These are phyloP conservation scores for Didymella segeticola DNA, from an alignment of 2,329 filamentous ascomycete genomes.

Conservation along the genomic window DNA sequence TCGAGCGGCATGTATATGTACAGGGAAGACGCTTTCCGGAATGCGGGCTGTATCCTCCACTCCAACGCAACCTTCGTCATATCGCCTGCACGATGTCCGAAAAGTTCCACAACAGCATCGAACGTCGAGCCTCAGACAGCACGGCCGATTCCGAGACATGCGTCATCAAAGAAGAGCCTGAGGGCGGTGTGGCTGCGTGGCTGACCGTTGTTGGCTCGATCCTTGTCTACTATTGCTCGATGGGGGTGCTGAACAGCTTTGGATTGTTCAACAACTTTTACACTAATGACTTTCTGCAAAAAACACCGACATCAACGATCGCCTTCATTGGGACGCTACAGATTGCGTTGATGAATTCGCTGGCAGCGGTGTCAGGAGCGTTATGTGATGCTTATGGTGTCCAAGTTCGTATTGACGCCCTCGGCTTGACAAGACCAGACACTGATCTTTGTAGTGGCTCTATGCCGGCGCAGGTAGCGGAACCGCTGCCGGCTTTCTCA, in stretches of 20 bases:
- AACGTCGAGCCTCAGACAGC: constrained; percentile 20
- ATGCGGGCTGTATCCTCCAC: constrained; percentile 8
- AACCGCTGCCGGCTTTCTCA: constrained; percentile 26
- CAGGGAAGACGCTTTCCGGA: constrained; percentile 14
- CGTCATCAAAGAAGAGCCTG: constrained; percentile 22
- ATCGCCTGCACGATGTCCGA: constrained; percentile 21
- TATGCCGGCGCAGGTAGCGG: constrained; percentile 36
- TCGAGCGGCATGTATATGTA: constrained; percentile 18
- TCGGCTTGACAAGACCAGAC: constrained; percentile 3
- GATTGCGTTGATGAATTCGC: constrained; percentile 56
- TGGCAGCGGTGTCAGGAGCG: constrained; percentile 66
- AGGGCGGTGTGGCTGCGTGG: constrained; percentile 36
- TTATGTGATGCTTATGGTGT: constrained; percentile 69
- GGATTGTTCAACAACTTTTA: constrained; percentile 57
- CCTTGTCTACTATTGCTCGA: constrained; percentile 49
- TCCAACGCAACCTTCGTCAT: constrained; percentile 14
- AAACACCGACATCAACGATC: constrained; percentile 45
- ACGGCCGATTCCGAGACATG: constrained; percentile 34
- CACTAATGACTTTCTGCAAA: constrained; percentile 40
- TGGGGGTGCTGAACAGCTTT: constrained; percentile 52
- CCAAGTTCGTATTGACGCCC: constrained; percentile 48
- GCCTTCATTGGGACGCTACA: constrained; percentile 55
- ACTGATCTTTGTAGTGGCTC: constrained; percentile 35
- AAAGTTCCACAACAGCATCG: constrained; percentile 17
- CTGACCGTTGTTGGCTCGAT: constrained; percentile 47